phyloP scores from a whole-genome alignment of 306 rosid genomes.

The Cicer bijugum region DNA sequence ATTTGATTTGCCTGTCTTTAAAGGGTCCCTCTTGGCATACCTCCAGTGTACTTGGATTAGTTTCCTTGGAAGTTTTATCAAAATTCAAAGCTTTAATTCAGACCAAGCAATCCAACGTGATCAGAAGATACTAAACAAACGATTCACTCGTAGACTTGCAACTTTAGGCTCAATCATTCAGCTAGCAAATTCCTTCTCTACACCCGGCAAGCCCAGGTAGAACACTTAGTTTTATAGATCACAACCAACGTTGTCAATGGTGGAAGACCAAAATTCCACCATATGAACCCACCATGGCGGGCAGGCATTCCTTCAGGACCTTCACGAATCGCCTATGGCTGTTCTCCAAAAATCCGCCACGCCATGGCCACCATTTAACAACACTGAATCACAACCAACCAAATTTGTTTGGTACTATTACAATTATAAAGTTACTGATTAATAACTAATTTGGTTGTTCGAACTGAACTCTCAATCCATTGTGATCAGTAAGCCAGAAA shows the following conservation, averaged over 20 bases:
- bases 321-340: too few species aligned
- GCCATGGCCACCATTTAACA: too few species aligned
- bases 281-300: too few species aligned
- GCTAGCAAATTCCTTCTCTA: neutral
- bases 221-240: neutral
- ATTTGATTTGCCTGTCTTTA: constrained; percentile 18
- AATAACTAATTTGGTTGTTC: constrained; percentile 3
- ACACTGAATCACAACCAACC: neutral
- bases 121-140: neutral
- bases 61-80: neutral
- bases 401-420: constrained; percentile 8
- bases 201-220: constrained; percentile 12
- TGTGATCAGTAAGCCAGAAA: constrained; percentile 12
- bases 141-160: neutral
- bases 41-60: neutral
- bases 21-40: constrained; percentile 12
- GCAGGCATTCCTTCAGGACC: too few species aligned
- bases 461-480: constrained; percentile 14
- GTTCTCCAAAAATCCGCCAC: too few species aligned
- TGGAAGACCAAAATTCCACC: too few species aligned
- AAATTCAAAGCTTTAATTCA: neutral
- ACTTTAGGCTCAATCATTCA: neutral
- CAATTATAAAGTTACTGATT: constrained; percentile 9
- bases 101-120: constrained; percentile 3
- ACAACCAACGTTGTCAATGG: too few species aligned